Percentiles rank a stretch among this genome's conserved stretches.
These are phyloP conservation scores for Paracamarosporium sp. DNA, from an alignment of 2,329 filamentous ascomycete species.

Conservation along the genomic window DNA sequence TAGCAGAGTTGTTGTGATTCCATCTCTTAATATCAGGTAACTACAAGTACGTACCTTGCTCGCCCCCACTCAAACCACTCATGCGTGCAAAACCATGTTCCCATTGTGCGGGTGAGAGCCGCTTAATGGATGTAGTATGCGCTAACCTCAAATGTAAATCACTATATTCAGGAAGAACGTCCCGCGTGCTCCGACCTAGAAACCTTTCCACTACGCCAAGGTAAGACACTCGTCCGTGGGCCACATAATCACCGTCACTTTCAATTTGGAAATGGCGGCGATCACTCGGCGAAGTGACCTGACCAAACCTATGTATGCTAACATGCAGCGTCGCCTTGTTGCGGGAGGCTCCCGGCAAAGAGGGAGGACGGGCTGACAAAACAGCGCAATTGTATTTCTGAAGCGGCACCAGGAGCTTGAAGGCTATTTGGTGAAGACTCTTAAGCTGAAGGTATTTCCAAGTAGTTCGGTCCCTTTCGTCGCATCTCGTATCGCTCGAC, in stretches of 20 bases:
- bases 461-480: neutral
- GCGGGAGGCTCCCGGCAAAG: neutral
- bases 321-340: slow-evolving; percentile 11
- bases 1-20: no score
- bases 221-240: slow-evolving; percentile 11
- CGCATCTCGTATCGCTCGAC: slow-evolving; percentile 5
- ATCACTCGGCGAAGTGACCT: slow-evolving; percentile 11
- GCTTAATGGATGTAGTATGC: slow-evolving; percentile 28
- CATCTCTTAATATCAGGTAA: no score
- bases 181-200: slow-evolving; percentile 39
- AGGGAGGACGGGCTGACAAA: neutral
- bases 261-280: slow-evolving; percentile 17
- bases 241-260: slow-evolving; percentile 18
- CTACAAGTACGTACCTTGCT: neutral
- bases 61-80: neutral
- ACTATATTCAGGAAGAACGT: slow-evolving; percentile 36
- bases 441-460: neutral
- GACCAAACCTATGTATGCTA: slow-evolving; percentile 11
- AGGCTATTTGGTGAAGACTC: neutral
- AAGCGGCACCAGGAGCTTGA: neutral
- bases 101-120: slow-evolving; percentile 28
- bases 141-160: slow-evolving; percentile 24
- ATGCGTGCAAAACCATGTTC: slow-evolving; percentile 19
- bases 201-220: slow-evolving; percentile 24
- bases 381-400: neutral